Conservation (phyloP, 2,329 filamentous ascomycete species). For the Verticillium nubilum region DNA sequence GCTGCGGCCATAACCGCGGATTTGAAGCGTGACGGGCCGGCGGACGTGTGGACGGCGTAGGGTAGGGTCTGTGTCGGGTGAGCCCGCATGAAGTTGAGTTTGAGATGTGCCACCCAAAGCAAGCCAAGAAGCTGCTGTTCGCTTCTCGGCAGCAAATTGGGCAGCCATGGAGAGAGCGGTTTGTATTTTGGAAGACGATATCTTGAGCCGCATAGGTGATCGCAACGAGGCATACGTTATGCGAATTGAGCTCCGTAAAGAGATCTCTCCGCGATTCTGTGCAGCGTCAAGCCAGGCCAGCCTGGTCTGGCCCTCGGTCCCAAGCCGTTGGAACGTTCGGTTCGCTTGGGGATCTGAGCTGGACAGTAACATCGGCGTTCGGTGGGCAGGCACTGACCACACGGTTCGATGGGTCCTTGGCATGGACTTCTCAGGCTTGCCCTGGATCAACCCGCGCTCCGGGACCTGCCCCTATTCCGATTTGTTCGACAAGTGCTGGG, state of each 20-base stretch:
- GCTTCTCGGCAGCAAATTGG: no score
- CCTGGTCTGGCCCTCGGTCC: not conserved
- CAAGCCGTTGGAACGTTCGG: slow-evolving; percentile 2
- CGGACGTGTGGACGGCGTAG: not conserved
- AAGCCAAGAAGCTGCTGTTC: no score
- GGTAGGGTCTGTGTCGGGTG: not conserved
- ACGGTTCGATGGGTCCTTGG: not conserved
- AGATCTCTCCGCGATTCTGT: not conserved
- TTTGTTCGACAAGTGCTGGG: not conserved
- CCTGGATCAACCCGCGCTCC: not conserved
- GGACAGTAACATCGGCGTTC: not conserved
- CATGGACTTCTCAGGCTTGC: not conserved
- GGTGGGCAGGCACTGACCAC: not conserved
- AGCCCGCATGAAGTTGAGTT: not conserved
- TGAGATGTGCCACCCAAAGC: no score
- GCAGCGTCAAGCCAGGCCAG: not conserved
- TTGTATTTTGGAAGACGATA: not conserved
- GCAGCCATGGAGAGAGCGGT: no score
- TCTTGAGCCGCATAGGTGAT: not conserved
- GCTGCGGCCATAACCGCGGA: not conserved
- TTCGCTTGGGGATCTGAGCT: not conserved
- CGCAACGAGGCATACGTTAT: not conserved
- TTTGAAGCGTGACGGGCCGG: not conserved
- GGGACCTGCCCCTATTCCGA: not conserved
- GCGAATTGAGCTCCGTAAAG: not conserved